Evolutionary conservation across 1,139 yeast genomes (phyloP).

Genomic region (Sugiyamaella novakii): DNA sequence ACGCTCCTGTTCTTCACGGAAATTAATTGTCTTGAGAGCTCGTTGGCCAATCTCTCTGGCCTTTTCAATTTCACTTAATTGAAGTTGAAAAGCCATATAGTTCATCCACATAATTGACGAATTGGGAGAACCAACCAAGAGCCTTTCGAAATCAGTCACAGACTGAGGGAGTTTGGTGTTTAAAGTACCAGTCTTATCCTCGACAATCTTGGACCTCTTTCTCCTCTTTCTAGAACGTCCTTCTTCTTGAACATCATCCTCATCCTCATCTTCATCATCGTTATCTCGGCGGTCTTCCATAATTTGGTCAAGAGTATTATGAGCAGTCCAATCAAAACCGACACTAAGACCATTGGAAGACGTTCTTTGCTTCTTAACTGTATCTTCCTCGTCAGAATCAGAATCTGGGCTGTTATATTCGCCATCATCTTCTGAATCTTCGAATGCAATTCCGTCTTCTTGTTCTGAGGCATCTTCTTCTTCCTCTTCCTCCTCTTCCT

Average conservation of each 20-base stretch:
- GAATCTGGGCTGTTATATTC: slow-evolving; percentile 32
- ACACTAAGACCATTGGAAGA: slow-evolving; percentile 65
- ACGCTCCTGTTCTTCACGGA: slow-evolving; percentile 91
- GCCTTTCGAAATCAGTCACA: slow-evolving; percentile 84
- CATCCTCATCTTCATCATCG: slow-evolving; percentile 51
- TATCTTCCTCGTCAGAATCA: slow-evolving; percentile 24
- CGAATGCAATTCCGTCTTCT: slow-evolving; percentile 36
- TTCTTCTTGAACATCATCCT: slow-evolving; percentile 37
- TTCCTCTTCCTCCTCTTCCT: slow-evolving; percentile 38
- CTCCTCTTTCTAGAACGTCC: slow-evolving; percentile 47
- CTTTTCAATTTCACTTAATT: slow-evolving; percentile 88
- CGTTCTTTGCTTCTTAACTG: slow-evolving; percentile 22
- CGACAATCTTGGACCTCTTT: slow-evolving; percentile 51
- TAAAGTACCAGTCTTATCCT: slow-evolving; percentile 84
- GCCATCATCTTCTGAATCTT: slow-evolving; percentile 39
- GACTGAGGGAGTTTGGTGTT: slow-evolving; percentile 89
- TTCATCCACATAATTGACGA: slow-evolving; percentile 96
- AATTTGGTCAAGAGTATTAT: slow-evolving; percentile 70
- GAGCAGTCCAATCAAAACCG: slow-evolving; percentile 92
- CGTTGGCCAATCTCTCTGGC: slow-evolving; percentile 93
- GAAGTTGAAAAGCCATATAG: slow-evolving; percentile 96
- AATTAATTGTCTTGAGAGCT: slow-evolving; percentile 85
- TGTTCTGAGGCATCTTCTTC: slow-evolving; percentile 31
- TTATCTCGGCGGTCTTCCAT: slow-evolving; percentile 51
- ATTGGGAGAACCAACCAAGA: slow-evolving; percentile 88